These are phyloP conservation scores for Chytriomyces sp. DNA, from an alignment of 192 early-diverging fungal genomes.

Conservation along the genomic window DNA sequence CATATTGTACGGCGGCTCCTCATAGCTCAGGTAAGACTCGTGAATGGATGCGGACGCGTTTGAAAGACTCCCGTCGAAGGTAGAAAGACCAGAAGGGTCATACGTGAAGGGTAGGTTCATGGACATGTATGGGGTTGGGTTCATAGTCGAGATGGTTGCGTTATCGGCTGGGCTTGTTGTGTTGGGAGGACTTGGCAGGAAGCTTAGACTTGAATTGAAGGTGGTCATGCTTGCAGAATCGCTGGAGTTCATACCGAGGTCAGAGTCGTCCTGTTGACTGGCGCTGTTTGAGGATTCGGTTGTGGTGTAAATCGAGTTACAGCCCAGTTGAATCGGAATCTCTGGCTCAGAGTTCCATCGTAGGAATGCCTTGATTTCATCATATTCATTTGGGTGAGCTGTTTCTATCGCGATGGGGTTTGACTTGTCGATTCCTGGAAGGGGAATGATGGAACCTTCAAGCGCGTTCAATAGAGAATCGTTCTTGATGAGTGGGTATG, in stretches of 20 bases:
- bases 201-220: background rate
- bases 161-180: background rate
- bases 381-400: background rate
- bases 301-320: too few relatives aligned
- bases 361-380: slow-evolving; percentile 23
- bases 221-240: background rate
- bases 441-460: background rate
- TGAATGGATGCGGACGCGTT: background rate
- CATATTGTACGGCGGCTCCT: slow-evolving; percentile 1
- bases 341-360: slow-evolving; percentile 27
- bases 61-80: background rate
- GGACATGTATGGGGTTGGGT: background rate
- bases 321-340: background rate
- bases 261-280: too few relatives aligned
- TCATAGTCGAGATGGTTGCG: background rate
- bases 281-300: too few relatives aligned
- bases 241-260: background rate
- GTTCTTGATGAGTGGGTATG: background rate
- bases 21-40: background rate
- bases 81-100: background rate
- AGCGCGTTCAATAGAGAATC: background rate
- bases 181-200: slow-evolving; percentile 3
- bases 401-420: background rate
- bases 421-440: background rate
- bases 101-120: background rate